Evolutionary conservation across 768 basidiomycete species (phyloP).

Genomic region (Leccinum obscurum): DNA sequence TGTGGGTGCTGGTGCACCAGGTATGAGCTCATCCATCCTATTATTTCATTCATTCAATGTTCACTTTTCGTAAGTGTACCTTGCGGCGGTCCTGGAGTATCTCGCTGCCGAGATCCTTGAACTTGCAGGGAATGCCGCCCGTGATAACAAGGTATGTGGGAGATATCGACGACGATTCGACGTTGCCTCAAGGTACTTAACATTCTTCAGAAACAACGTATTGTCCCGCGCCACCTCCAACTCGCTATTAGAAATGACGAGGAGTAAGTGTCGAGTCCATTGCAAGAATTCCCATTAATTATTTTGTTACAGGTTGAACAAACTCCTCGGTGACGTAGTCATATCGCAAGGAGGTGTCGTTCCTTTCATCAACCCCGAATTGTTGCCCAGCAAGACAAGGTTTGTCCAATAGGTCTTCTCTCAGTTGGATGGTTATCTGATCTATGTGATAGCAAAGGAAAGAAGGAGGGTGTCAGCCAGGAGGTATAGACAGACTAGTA

Average conservation of each 20-base stretch:
- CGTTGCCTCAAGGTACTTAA: background rate
- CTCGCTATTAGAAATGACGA: conserved; percentile 92
- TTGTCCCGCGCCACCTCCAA: conserved; percentile 90
- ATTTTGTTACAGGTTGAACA: conserved; percentile 55
- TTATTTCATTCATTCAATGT: background rate
- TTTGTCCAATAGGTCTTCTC: conserved; percentile 7
- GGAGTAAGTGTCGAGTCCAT: conserved; percentile 47
- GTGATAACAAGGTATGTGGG: conserved; percentile 33
- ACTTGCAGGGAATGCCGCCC: conserved; percentile 80
- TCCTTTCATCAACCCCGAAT: conserved; percentile 58
- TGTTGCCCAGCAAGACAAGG: conserved; percentile 34
- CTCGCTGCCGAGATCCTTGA: conserved; percentile 93
- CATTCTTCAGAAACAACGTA: conserved; percentile 73
- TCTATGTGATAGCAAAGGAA: conserved; percentile 29
- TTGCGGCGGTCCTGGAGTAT: conserved; percentile 89
- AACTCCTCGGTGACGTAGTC: conserved; percentile 80
- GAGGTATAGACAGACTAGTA: conserved; percentile 25
- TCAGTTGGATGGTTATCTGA: conserved; percentile 5
- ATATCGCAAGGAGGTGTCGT: conserved; percentile 92
- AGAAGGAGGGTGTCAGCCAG: conserved; percentile 35
- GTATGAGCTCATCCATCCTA: conserved; percentile 35
- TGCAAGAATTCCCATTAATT: background rate
- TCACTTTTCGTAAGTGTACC: conserved; percentile 57
- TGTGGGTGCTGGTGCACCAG: conserved; percentile 87
- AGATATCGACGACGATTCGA: background rate